Evolutionary conservation across 805 yeast species (phyloP), one percentile per base, ranked within the genome.

Genomic region (Yarrowia sp.): DNA sequence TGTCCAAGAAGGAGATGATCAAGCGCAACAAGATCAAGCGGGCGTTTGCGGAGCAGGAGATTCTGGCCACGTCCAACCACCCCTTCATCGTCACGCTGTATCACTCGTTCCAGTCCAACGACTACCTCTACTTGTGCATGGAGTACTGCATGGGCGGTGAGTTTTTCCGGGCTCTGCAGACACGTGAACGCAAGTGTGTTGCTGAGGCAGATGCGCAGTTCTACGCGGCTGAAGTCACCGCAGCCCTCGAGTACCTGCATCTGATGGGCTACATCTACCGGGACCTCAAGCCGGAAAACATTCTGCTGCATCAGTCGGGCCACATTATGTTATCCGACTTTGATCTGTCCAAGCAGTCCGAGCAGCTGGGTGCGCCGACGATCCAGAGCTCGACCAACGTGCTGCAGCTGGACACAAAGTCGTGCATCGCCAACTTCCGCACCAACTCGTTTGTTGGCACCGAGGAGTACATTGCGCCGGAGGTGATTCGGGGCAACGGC

Each of bases 101-200:
- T 72, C 99, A 95, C 75, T 92, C 97, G 0, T 95, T 95, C 78
- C 99, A 95, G 77, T 88, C 96, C 4, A 95, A 90, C 66, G 98
- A 92, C 70, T 86, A 89, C 72, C 77, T 95, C 11, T 95, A 92
- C 70, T 82, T 95, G 43, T 95, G 99, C 76, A 93, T 96, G 97
- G 99, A 95, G 74, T 95, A 93, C 72, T 95, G 99, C 73, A 91
- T 95, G 92, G 99, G 99, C 32, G 99, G 99, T 51, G 99, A 96
- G 77, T 95, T 95, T 72, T 95, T 95, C 80, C 80, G 98, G 66
- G 99, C 98, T 0, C 77, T 95, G 63, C 99, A 95, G 76, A 92
- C 98, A 0, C 81, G 98, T 67, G 87, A 85, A 67, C 85, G 91
- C 64, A 90, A 92, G 73, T 89, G 96, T 69, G 87, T 95, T 14